Base-by-base conservation (phyloP, 225 moss, liverwort and hornwort species). In the Asterella californica region DNA sequence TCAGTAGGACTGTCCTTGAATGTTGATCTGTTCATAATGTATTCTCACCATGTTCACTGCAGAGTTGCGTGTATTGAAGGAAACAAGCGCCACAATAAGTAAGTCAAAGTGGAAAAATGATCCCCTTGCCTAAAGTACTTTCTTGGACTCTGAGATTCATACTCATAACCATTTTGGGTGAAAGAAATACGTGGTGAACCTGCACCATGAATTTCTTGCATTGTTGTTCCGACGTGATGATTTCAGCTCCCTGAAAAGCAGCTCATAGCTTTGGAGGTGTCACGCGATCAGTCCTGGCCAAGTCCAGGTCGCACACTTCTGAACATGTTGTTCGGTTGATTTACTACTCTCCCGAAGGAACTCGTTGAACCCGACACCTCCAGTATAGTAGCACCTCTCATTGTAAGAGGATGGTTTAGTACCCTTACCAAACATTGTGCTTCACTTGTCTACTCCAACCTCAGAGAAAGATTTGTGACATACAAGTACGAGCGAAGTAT, bases 261-360 rank as follows among this genome's bases (percentile, higher is more conserved):
- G 69, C 69, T 45, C 69, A 70, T 19, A 70, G 38, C 38, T 1
- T 7, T 24, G 42, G 42, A 70, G 42, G 42, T 45, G 42, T 32
- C 38, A 70, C 42, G 9, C 15, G 14, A 70, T 42, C 38, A 70
- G 15, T 45, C 6, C 64, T 64, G 64, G 18, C 10, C 15, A 70
- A 45, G 69, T 42, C 33, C 69, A 45, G 2, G 38, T 70, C 24
- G 69, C 42, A 24, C 42, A 37, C 4, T 14, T 63, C 37, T 68
- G 68, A 68, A 68, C 68, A 68, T 36, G 68, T 68, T 2, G 42
- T 64, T 64, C 64, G 15, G 49, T 73, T 52, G 37, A 12, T 73
- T 48, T 27, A 48, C 73, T 73, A 30, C 10, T 48, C 50, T 52
- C 73, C 70, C 4, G 4, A 14, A 48, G 49, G 27, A n/a, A 46